Conservation (phyloP, 2,329 filamentous ascomycete genomes). For the Alternaria alternata region DNA sequence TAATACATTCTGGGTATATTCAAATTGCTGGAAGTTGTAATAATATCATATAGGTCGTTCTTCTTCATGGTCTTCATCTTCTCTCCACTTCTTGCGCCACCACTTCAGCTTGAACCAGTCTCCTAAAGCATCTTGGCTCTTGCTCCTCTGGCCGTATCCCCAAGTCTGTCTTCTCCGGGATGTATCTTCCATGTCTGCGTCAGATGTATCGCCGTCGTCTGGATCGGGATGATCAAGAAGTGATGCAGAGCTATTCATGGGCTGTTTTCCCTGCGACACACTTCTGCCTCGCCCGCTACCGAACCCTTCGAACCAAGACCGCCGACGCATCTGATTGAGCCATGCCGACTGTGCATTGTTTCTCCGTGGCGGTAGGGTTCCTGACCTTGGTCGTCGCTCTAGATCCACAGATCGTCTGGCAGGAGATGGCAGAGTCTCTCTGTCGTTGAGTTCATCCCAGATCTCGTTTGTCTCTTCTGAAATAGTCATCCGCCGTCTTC, state of each 20-base stretch:
- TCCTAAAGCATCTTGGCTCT: constrained; percentile 37
- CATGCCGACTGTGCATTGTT: constrained; percentile 42
- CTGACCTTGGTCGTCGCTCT: constrained; percentile 44
- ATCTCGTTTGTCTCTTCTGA: constrained; percentile 79
- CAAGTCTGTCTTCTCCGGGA: constrained; percentile 36
- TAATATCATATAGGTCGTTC: constrained; percentile 23
- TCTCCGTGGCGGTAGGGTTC: constrained; percentile 40
- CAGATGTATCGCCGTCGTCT: constrained; percentile 42
- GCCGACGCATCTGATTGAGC: constrained; percentile 46
- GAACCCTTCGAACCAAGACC: constrained; percentile 48
- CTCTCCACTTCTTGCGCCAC: constrained; percentile 49
- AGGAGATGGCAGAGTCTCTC: constrained; percentile 40
- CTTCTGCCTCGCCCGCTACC: constrained; percentile 32
- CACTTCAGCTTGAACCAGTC: constrained; percentile 51
- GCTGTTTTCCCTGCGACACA: constrained; percentile 41
- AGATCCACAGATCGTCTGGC: constrained; percentile 41
- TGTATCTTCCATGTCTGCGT: constrained; percentile 34
- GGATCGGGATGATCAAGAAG: constrained; percentile 40
- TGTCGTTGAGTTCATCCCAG: constrained; percentile 85
- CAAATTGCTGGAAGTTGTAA: constrained; percentile 10
- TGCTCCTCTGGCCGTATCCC: constrained; percentile 31
- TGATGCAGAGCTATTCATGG: constrained; percentile 31
- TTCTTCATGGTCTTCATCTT: constrained; percentile 25
- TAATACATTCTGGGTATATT: constrained; percentile 12
- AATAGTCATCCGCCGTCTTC: constrained; percentile 56